Conservation (phyloP, 495 filamentous ascomycete species). For the Podospora anserina region DNA sequence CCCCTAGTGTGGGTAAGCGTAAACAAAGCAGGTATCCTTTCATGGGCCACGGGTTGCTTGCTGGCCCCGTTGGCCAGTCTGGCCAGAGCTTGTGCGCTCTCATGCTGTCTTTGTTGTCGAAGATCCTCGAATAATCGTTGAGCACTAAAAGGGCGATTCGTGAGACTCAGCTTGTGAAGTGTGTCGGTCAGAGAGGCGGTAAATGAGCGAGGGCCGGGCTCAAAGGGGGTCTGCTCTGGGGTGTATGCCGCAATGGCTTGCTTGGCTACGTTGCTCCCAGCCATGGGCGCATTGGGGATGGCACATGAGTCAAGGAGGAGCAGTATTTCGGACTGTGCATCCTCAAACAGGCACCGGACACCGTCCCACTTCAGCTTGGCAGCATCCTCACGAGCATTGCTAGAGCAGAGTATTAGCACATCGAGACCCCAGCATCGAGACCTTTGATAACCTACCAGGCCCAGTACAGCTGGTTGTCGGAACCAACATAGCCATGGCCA, state of each 20-base stretch:
- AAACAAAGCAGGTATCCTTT: slow-evolving; percentile 48
- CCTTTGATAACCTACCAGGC: slow-evolving; percentile 45
- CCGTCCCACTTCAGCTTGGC: slow-evolving; percentile 49
- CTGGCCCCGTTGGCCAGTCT: slow-evolving; percentile 43
- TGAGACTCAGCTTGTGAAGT: slow-evolving; percentile 42
- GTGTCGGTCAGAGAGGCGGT: slow-evolving; percentile 49
- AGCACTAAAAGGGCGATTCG: slow-evolving; percentile 46
- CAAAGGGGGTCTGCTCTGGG: slow-evolving; percentile 45
- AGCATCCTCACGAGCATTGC: slow-evolving; percentile 42
- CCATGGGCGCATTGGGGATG: slow-evolving; percentile 39
- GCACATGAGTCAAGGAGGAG: slow-evolving; percentile 48
- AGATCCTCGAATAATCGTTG: slow-evolving; percentile 53
- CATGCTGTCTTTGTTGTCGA: slow-evolving; percentile 40
- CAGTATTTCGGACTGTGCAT: slow-evolving; percentile 49
- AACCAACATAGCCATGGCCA: slow-evolving; percentile 49
- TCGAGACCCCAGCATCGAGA: background rate
- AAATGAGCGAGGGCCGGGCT: slow-evolving; percentile 48
- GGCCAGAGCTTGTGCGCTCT: slow-evolving; percentile 36
- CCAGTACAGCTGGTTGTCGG: slow-evolving; percentile 55
- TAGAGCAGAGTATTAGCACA: slow-evolving; percentile 24
- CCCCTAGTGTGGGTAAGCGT: slow-evolving; percentile 48
- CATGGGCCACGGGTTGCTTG: slow-evolving; percentile 34
- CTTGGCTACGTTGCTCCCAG: slow-evolving; percentile 49
- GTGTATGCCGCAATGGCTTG: slow-evolving; percentile 54
- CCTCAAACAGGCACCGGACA: slow-evolving; percentile 49